A percentile compares a stretch with the other conserved stretches of the same genome.
Evolutionary conservation across 164 flowering plant species (phyloP).

Genomic region (Litsea cubeba): DNA sequence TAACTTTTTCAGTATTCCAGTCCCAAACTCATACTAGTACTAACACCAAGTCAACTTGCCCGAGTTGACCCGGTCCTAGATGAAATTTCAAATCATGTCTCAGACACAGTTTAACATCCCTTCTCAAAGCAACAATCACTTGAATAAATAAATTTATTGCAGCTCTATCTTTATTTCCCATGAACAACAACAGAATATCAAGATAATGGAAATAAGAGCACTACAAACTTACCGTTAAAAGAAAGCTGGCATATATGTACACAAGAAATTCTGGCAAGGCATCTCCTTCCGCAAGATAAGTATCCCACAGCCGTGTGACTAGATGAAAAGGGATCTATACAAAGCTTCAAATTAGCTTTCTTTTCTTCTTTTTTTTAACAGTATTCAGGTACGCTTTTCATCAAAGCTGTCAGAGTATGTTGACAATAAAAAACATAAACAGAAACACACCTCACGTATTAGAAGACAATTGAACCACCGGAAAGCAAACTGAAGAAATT

Average conservation of each 20-base stretch:
- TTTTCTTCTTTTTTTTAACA: too few species aligned
- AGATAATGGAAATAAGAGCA: neutral
- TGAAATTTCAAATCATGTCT: too few species aligned
- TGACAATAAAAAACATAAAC: neutral
- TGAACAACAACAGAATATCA: neutral
- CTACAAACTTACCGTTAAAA: constrained; percentile 65
- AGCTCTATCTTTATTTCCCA: neutral
- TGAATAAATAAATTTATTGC: too few species aligned
- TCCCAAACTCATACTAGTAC: too few species aligned
- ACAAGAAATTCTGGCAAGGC: constrained; percentile 97
- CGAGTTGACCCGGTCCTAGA: too few species aligned
- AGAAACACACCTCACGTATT: constrained; percentile 77
- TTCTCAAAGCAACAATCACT: too few species aligned
- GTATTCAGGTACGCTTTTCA: neutral
- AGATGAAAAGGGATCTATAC: constrained; percentile 83
- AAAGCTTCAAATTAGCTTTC: constrained; percentile 2
- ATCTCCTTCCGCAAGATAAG: constrained; percentile 99
- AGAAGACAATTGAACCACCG: constrained; percentile 99
- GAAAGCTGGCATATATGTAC: constrained; percentile 93
- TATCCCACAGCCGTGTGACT: constrained; percentile 98
- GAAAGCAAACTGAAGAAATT: constrained; percentile 97
- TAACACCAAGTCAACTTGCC: too few species aligned
- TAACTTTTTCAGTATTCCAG: too few species aligned
- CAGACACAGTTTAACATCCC: too few species aligned
- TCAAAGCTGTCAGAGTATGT: neutral